phyloP scores from a whole-genome alignment of 2,329 filamentous ascomycete genomes.

The Scedosporium apiospermum region DNA sequence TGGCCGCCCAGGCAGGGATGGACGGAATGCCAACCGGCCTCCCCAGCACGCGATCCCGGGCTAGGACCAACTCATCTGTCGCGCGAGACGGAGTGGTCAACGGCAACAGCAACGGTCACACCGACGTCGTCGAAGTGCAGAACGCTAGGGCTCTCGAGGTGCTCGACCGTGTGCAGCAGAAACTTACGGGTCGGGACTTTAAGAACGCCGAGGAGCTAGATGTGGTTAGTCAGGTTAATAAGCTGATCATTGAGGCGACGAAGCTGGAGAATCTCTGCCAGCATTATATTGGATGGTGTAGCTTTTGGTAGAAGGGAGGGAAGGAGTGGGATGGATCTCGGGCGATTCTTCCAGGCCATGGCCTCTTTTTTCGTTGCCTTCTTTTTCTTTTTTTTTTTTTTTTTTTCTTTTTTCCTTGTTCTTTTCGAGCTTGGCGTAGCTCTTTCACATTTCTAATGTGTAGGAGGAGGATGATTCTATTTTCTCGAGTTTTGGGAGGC shows the following conservation, averaged over 20 bases:
- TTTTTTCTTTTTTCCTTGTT: neutral
- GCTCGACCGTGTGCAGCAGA: slow-evolving; percentile 84
- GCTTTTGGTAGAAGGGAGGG: slow-evolving; percentile 64
- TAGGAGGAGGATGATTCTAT: neutral
- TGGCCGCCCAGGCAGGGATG: slow-evolving; percentile 31
- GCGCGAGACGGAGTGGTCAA: slow-evolving; percentile 20
- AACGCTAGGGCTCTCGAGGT: slow-evolving; percentile 92
- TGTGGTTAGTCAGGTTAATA: slow-evolving; percentile 83
- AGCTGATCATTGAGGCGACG: slow-evolving; percentile 88
- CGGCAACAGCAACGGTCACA: slow-evolving; percentile 21
- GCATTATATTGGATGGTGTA: slow-evolving; percentile 98
- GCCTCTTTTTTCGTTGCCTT: neutral
- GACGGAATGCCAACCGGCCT: slow-evolving; percentile 32
- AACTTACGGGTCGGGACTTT: slow-evolving; percentile 90
- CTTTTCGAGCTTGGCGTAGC: no score
- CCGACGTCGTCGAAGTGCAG: slow-evolving; percentile 63
- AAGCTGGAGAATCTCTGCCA: slow-evolving; percentile 96
- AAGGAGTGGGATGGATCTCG: neutral
- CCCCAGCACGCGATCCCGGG: slow-evolving; percentile 39
- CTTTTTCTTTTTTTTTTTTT: no score
- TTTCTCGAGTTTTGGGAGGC: neutral
- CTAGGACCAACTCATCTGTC: slow-evolving; percentile 50
- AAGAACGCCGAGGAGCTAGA: slow-evolving; percentile 75
- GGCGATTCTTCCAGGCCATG: neutral
- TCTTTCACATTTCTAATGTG: neutral